Evolutionary conservation across 1,284 basidiomycete species (phyloP).

Genomic region (Puccinia sorghi): DNA sequence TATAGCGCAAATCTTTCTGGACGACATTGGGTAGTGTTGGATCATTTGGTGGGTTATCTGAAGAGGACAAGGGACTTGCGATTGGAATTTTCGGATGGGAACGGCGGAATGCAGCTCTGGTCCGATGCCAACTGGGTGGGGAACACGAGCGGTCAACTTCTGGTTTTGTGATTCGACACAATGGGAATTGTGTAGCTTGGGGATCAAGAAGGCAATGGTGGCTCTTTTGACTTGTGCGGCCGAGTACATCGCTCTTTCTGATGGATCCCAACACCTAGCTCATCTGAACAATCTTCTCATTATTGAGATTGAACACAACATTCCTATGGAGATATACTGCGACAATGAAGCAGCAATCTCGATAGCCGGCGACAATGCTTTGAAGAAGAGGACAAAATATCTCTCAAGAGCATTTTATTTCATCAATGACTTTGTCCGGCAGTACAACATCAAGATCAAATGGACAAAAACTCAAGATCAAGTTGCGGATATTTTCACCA

Average conservation of each 20-base stretch:
- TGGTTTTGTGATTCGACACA: background rate
- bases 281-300: background rate
- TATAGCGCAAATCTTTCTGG: background rate
- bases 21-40: background rate
- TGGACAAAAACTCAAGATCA: background rate
- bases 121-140: constrained; percentile 31
- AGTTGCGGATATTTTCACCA: constrained; percentile 12
- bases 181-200: background rate
- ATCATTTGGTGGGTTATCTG: background rate
- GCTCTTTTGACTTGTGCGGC: background rate
- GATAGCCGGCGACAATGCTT: background rate
- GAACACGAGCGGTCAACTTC: constrained; percentile 4
- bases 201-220: constrained; percentile 16
- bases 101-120: background rate
- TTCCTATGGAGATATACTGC: background rate
- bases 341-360: constrained; percentile 1
- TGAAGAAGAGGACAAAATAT: background rate
- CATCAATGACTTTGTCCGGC: background rate
- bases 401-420: background rate
- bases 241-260: background rate
- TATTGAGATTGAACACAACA: background rate
- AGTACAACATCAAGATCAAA: background rate
- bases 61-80: no score
- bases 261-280: background rate
- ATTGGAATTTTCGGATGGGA: background rate